Evolutionary conservation across 768 basidiomycete species (phyloP).

Genomic region (Pleurotus djamor): DNA sequence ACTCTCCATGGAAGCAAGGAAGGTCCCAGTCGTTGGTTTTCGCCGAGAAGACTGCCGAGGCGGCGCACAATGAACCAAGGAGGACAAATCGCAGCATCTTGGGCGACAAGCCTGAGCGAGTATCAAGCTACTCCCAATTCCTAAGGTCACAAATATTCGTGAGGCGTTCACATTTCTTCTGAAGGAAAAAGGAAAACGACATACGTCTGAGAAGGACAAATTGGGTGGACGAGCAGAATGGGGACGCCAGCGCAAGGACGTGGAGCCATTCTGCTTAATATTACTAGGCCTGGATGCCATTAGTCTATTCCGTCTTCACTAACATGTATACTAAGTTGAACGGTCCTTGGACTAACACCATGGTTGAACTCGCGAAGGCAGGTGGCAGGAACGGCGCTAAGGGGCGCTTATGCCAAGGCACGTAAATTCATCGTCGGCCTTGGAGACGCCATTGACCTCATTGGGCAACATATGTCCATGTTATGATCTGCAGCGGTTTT

Average conservation of each 20-base stretch:
- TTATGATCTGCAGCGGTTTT: too few species aligned
- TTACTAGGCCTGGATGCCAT: neutral
- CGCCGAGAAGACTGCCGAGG: neutral
- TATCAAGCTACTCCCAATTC: too few species aligned
- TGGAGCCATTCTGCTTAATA: neutral
- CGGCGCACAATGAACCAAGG: neutral
- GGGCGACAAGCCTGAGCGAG: neutral
- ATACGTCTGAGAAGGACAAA: neutral
- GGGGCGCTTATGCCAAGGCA: too few species aligned
- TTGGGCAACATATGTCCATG: too few species aligned
- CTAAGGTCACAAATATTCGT: too few species aligned
- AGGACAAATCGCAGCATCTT: neutral
- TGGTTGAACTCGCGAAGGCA: too few species aligned
- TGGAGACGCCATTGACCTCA: too few species aligned
- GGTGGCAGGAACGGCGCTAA: too few species aligned
- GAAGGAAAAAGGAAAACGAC: neutral
- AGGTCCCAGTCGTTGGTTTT: neutral
- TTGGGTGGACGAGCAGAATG: neutral
- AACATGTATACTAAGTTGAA: neutral
- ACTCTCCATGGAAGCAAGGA: neutral
- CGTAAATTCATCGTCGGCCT: too few species aligned
- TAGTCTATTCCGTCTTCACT: neutral
- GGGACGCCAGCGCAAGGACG: neutral
- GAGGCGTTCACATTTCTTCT: too few species aligned
- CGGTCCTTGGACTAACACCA: neutral